Percentiles rank a stretch among this genome's conserved stretches.
phyloP scores from a whole-genome alignment of 2,329 filamentous ascomycete genomes.

The Ascocoryne sarcoides region DNA sequence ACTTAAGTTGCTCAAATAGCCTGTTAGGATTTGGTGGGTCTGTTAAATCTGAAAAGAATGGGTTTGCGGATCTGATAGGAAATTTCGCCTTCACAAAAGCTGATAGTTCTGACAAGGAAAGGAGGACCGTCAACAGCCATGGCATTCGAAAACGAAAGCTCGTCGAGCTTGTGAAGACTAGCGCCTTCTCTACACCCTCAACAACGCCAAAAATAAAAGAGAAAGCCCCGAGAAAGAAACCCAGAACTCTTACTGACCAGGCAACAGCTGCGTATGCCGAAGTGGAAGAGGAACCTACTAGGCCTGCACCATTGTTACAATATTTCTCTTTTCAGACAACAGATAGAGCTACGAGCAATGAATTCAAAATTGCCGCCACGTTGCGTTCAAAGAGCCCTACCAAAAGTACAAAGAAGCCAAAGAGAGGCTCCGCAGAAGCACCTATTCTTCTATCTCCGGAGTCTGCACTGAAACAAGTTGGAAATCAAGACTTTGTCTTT shows the following conservation, averaged over 20 bases:
- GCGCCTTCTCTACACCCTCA: constrained; percentile 20
- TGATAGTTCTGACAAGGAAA: constrained; percentile 10
- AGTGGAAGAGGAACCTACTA: constrained; percentile 23
- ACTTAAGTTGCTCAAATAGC: background rate
- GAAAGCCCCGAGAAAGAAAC: constrained; percentile 57
- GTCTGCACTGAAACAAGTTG: constrained; percentile 56
- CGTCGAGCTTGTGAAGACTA: constrained; percentile 40
- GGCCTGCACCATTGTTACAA: constrained; percentile 38
- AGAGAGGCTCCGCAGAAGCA: constrained; percentile 30
- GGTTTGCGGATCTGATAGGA: constrained; percentile 31
- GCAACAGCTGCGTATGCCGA: constrained; percentile 62
- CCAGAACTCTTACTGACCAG: constrained; percentile 68
- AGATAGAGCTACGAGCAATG: constrained; percentile 6
- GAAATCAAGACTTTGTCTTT: constrained; percentile 70
- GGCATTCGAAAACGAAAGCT: constrained; percentile 46
- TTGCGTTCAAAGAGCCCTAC: constrained; percentile 17
- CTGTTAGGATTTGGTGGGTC: constrained; percentile 1
- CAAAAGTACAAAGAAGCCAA: constrained; percentile 31
- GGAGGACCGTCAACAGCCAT: constrained; percentile 5
- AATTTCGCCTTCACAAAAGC: constrained; percentile 32
- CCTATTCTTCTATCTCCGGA: constrained; percentile 57
- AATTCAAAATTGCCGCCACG: constrained; percentile 16
- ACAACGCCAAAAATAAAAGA: constrained; percentile 38
- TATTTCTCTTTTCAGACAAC: constrained; percentile 32
- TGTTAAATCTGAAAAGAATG: constrained; percentile 13